Base-by-base conservation (phyloP, 2,329 filamentous ascomycete species). In the Fusarium protoensiforme region DNA sequence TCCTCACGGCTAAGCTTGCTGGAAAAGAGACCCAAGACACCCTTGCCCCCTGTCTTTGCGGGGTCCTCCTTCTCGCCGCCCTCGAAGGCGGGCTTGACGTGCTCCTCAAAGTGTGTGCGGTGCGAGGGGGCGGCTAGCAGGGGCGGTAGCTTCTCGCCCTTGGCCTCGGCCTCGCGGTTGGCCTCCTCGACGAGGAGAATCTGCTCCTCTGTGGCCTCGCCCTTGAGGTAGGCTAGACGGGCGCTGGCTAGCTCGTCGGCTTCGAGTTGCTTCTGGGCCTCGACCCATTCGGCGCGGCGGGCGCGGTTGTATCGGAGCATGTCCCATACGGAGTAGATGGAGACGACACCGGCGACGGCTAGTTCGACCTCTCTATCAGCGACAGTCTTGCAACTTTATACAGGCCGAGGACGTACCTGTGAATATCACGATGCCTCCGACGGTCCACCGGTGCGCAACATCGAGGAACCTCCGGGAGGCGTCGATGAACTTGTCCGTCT, bases 231-330 rank as follows among this genome's bases (percentile, higher is more conserved):
- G 68, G 89, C 89, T 20, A 91, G 82, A 33, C 89, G 88, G 59
- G 89, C 89, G 70, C 85, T 85, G 72, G 88, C 85, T 64, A 91
- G 86, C 72, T 85, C 84, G 81, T 90, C 88, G 76, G 84, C 85
- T 60, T 86, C 85, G 78, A 90, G 83, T 69, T 85, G 82, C 80
- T 85, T 85, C 78, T 90, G 88, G 63, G 88, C 84, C 67, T 88
- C 86, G 76, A 87, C 78, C 84, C 90, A 91, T 80, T 91, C 89
- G 77, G 81, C 83, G 77, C 88, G 88, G 76, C 89, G 88, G 81
- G 87, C 86, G 76, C 87, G 87, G 84, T 91, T 91, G 81, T 88
- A 88, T 62, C 85, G 83, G 68, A 90, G 84, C 89, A 91, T 91
- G 80, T 91, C 89, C 83, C 85, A 87, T 20, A 89, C 87, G 38